Evolutionary conservation across 305 asterid species (phyloP), one percentile per base, ranked within the genome.

Genomic region (Caryopteris hybrid): DNA sequence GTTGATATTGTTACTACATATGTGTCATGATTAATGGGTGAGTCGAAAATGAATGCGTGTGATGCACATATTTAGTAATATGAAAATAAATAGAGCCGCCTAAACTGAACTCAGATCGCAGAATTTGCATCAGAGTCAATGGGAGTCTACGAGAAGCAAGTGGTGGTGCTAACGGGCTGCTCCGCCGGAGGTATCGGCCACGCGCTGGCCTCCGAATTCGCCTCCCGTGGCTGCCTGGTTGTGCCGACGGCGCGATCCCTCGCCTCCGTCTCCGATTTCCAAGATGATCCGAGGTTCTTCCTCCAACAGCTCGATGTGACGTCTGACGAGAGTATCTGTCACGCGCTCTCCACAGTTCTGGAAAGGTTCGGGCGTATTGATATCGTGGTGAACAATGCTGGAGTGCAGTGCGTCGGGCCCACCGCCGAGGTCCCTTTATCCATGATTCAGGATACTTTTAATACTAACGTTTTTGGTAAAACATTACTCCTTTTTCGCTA

Each of bases 171-270:
- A 20, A 90, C 97, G 1, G 99, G 97, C 0, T 93, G 99, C 71
- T 84, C 97, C 56, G 45, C 38, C 45, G 99, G 97, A 8, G 99
- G 99, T 5, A 88, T 93, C 25, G 99, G 99, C 72, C 93, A 93
- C 84, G 89, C 96, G 31, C 78, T 90, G 20, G 95, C 97, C 31
- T 80, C 68, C 39, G 97, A 83, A 48, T 93, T 93, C 64, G 97
- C 96, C 36, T 64, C 81, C 33, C 80, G 86, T 45, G 80, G 80
- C 65, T 93, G 96, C 84, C 79, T 80, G 1, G 99, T 93, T 11
- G 96, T 90, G 31, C 87, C 99, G 66, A 93, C 99, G 2, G 97
- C 99, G 54, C 89, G 97, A 10, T 80, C 88, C 1, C 74, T 78
- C 41, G 57, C 84, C 39, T 80, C 99, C 74, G 65, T 93, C 73